Conservation (phyloP, 768 basidiomycete genomes). For the Suillus americanus region DNA sequence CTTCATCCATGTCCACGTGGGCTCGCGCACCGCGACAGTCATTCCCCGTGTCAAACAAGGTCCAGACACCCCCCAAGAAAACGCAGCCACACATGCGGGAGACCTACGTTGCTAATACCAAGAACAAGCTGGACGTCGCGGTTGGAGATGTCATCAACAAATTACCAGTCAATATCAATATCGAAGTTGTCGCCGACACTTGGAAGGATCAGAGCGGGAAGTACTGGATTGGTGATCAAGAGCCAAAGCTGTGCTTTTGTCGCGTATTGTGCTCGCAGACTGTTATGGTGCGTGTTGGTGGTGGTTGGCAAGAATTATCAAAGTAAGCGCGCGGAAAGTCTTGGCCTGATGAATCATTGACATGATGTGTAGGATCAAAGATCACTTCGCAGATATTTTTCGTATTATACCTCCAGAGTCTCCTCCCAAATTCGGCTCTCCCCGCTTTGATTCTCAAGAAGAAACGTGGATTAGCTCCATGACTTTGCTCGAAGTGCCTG, state of each 20-base stretch:
- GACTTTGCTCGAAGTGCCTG: constrained; percentile 60
- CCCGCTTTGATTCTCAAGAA: constrained; percentile 44
- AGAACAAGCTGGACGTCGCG: constrained; percentile 88
- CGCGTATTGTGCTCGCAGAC: constrained; percentile 88
- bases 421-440: constrained; percentile 47
- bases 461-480: constrained; percentile 86
- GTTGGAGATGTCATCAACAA: constrained; percentile 91
- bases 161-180: constrained; percentile 79
- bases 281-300: constrained; percentile 96
- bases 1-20: constrained; percentile 60
- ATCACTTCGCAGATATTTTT: constrained; percentile 84
- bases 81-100: constrained; percentile 45
- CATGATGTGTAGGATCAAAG: constrained; percentile 59
- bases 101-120: constrained; percentile 84
- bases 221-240: constrained; percentile 94
- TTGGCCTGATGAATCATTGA: constrained; percentile 9
- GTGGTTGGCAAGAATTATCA: constrained; percentile 91
- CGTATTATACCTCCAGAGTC: constrained; percentile 65
- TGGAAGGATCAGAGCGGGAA: constrained; percentile 95
- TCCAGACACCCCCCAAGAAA: constrained; percentile 49
- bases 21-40: constrained; percentile 68
- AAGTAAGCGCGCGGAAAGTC: constrained; percentile 53
- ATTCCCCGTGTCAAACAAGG: constrained; percentile 43
- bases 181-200: constrained; percentile 77
- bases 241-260: constrained; percentile 88